Percentiles rank a stretch among this genome's conserved stretches.
These are phyloP conservation scores for Clohesyomyces aquaticus DNA, from an alignment of 495 filamentous ascomycete genomes.

Conservation along the genomic window DNA sequence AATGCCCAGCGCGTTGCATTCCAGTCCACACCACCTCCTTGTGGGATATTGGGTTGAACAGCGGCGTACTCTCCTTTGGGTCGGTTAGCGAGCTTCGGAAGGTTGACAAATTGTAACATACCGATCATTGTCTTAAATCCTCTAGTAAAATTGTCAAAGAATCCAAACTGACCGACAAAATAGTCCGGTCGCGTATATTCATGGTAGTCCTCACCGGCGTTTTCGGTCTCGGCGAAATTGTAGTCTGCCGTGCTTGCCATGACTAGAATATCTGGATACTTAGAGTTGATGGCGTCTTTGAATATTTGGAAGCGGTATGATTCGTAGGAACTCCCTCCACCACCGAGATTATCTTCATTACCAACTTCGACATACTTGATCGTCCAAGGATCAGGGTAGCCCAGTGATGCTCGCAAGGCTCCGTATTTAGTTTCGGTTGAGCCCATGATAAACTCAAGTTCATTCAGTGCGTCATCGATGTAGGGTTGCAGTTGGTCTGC, in stretches of 20 bases:
- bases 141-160: slow-evolving; percentile 29
- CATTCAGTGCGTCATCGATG: slow-evolving; percentile 65
- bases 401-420: slow-evolving; percentile 58
- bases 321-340: slow-evolving; percentile 57
- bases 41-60: slow-evolving; percentile 54
- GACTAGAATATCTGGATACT: slow-evolving; percentile 65
- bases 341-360: slow-evolving; percentile 63
- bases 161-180: slow-evolving; percentile 33
- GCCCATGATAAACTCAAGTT: slow-evolving; percentile 69
- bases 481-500: slow-evolving; percentile 50
- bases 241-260: slow-evolving; percentile 51
- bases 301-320: slow-evolving; percentile 63
- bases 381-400: slow-evolving; percentile 60
- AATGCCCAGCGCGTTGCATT: slow-evolving; percentile 33
- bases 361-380: slow-evolving; percentile 67
- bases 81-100: slow-evolving; percentile 29
- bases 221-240: slow-evolving; percentile 29
- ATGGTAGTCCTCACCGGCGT: slow-evolving; percentile 45
- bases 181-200: slow-evolving; percentile 38
- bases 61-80: slow-evolving; percentile 58
- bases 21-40: slow-evolving; percentile 55
- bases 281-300: slow-evolving; percentile 58
- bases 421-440: slow-evolving; percentile 60
- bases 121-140: slow-evolving; percentile 28
- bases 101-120: slow-evolving; percentile 34